Conservation (phyloP, 495 filamentous ascomycete species). For the Hyaloscypha finlandica region DNA sequence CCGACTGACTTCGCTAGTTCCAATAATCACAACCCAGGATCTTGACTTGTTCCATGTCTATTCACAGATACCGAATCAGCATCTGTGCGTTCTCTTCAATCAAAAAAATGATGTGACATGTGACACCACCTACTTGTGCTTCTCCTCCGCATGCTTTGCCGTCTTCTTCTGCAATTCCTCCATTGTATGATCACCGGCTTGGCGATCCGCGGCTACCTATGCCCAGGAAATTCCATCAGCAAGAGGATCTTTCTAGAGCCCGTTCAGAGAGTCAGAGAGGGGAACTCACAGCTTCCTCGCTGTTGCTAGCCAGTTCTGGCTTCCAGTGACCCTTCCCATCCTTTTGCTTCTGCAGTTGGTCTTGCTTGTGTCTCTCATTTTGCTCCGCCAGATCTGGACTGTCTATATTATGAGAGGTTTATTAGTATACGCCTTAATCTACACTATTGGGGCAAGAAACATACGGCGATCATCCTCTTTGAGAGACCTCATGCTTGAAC, state of each 20-base stretch:
- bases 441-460: constrained; percentile 9
- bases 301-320: constrained; percentile 73
- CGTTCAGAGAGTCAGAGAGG: neutral
- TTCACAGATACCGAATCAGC: neutral
- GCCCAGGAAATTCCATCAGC: neutral
- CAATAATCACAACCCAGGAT: neutral
- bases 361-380: constrained; percentile 71
- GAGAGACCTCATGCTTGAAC: constrained; percentile 12
- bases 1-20: neutral
- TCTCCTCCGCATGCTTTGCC: constrained; percentile 49
- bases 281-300: constrained; percentile 70
- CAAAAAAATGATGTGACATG: neutral
- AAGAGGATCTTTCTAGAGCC: neutral
- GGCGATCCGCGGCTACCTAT: constrained; percentile 29
- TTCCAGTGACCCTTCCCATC: constrained; percentile 81
- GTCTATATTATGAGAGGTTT: neutral
- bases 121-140: constrained; percentile 29
- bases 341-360: constrained; percentile 68
- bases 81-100: neutral
- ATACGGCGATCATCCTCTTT: constrained; percentile 33
- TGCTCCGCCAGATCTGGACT: constrained; percentile 17
- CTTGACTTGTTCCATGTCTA: constrained; percentile 27
- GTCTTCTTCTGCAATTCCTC: constrained; percentile 51
- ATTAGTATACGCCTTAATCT: constrained; percentile 1
- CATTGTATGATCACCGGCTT: constrained; percentile 34